Conservation (phyloP, 75 land plant species). For the Picea glauca region DNA sequence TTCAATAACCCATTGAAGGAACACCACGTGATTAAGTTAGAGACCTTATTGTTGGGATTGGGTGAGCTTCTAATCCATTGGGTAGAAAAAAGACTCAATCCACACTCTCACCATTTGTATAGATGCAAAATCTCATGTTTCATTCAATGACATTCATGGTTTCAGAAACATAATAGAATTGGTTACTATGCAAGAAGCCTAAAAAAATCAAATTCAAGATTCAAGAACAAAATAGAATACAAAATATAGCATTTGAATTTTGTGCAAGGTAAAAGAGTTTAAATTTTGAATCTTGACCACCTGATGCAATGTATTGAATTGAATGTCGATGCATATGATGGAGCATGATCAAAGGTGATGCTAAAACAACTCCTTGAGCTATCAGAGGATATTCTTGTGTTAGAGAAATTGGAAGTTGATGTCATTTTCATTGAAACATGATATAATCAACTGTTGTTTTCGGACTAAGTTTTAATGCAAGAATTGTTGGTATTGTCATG, state of each 20-base stretch:
- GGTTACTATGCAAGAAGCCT: too few species aligned
- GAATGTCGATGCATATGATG: constrained; percentile 81
- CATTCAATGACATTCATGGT: too few species aligned
- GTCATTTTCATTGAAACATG: constrained; percentile 89
- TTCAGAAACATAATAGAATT: too few species aligned
- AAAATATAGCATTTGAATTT: constrained; percentile 25
- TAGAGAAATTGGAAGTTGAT: constrained; percentile 64
- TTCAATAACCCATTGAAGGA: too few species aligned
- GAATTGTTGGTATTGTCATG: constrained; percentile 26
- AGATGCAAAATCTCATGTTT: too few species aligned
- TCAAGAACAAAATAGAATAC: too few species aligned
- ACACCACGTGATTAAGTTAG: too few species aligned
- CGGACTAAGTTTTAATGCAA: constrained; percentile 63
- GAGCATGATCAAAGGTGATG: constrained; percentile 68
- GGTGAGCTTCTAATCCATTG: too few species aligned
- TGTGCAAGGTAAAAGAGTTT: constrained; percentile 98
- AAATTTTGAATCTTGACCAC: constrained; percentile 87
- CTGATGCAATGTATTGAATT: constrained; percentile 94
- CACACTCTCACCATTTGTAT: too few species aligned
- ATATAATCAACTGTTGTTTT: constrained; percentile 75
- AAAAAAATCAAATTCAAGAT: too few species aligned
- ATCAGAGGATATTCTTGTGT: constrained; percentile 72
- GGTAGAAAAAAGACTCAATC: too few species aligned
- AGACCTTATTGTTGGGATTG: too few species aligned
- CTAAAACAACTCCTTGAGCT: constrained; percentile 56